Percentiles rank a stretch among this genome's conserved stretches.
These are phyloP conservation scores for Pseudopyricularia javanii DNA, from an alignment of 2,329 filamentous ascomycete genomes.

Conservation along the genomic window DNA sequence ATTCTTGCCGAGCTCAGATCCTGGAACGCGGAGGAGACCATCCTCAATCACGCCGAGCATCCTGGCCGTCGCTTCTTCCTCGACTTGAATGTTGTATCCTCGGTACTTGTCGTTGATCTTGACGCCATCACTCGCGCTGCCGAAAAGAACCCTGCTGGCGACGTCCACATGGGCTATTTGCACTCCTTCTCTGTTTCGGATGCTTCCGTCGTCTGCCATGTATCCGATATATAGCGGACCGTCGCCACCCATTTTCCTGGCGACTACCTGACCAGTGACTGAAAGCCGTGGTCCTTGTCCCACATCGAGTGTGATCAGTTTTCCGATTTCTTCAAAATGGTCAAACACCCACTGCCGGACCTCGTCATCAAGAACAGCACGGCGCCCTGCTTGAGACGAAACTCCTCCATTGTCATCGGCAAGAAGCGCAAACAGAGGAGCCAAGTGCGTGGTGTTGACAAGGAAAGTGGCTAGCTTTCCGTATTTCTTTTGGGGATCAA, in stretches of 20 bases:
- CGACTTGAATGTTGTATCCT: background rate
- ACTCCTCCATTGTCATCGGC: background rate
- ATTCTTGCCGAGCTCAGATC: too few species aligned
- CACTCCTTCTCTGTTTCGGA: background rate
- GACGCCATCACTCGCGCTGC: background rate
- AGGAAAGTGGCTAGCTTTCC: background rate
- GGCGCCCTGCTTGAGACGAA: background rate
- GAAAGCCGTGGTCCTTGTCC: background rate
- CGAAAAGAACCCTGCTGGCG: background rate
- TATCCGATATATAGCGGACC: background rate
- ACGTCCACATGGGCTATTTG: background rate
- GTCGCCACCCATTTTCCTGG: background rate
- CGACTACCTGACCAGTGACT: background rate
- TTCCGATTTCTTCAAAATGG: background rate
- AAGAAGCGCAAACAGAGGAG: background rate
- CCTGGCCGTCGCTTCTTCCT: background rate
- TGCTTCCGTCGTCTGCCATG: background rate
- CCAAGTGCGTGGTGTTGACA: background rate
- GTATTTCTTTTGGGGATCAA: background rate
- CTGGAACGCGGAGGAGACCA: too few species aligned
- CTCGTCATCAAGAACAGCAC: background rate
- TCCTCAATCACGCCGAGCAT: too few species aligned
- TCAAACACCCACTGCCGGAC: background rate
- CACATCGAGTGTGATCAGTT: background rate
- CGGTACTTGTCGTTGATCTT: background rate